phyloP scores from a whole-genome alignment of 2,329 filamentous ascomycete species.

The Fusarium buharicum region DNA sequence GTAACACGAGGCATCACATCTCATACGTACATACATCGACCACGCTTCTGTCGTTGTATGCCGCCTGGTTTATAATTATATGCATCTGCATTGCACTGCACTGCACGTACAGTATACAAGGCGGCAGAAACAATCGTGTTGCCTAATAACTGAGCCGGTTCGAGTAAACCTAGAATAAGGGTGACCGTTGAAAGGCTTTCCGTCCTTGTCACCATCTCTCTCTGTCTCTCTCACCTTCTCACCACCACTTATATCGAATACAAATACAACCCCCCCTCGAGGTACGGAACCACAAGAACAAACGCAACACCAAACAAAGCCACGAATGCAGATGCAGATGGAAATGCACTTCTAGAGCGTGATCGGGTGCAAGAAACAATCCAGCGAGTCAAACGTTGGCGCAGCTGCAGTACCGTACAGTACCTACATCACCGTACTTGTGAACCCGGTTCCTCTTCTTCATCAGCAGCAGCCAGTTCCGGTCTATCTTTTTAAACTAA shows the following conservation, averaged over 20 bases:
- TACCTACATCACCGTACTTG: constrained; percentile 4
- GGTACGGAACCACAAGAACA: constrained; percentile 10
- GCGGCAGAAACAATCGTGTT: constrained; percentile 34
- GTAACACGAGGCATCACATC: constrained; percentile 38
- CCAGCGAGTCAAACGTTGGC: constrained; percentile 31
- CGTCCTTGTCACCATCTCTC: not conserved
- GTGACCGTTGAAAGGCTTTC: constrained; percentile 7
- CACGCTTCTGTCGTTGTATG: constrained; percentile 10
- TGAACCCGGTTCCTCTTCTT: constrained; percentile 26
- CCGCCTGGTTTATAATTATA: constrained; percentile 25
- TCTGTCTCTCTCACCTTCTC: too few relatives aligned
- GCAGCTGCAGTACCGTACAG: constrained; percentile 18
- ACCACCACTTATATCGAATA: constrained; percentile 18
- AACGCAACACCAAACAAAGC: constrained; percentile 21
- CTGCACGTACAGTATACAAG: constrained; percentile 12
- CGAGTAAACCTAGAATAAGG: constrained; percentile 8
- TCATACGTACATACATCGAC: constrained; percentile 28
- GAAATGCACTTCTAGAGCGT: constrained; percentile 25
- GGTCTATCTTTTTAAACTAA: constrained; percentile 12
- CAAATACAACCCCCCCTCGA: constrained; percentile 18
- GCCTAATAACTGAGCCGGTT: constrained; percentile 27
- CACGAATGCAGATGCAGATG: constrained; percentile 31
- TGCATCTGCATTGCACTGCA: constrained; percentile 7
- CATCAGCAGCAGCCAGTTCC: constrained; percentile 19
- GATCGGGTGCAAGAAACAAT: constrained; percentile 30